phyloP scores from a whole-genome alignment of 2,329 filamentous ascomycete genomes.

The Capronia epimyces region DNA sequence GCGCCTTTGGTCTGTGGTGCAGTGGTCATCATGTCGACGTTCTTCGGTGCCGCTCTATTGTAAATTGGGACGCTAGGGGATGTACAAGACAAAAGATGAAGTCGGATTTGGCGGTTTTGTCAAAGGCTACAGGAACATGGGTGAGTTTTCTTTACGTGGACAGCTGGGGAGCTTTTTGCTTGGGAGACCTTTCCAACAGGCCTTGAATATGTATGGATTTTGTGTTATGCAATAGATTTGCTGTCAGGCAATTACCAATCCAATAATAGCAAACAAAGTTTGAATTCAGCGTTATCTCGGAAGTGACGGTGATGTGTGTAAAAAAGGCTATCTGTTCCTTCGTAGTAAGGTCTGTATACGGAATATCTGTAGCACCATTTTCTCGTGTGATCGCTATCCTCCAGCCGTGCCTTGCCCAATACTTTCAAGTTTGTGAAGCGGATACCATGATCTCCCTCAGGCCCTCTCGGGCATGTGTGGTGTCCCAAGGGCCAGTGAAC shows the following conservation, averaged over 20 bases:
- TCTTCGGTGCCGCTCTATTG: constrained; percentile 49
- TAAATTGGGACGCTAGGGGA: constrained; percentile 31
- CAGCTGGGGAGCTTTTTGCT: constrained; percentile 4
- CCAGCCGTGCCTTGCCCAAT: too few species aligned
- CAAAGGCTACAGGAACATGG: constrained; percentile 2
- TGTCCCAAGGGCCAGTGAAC: constrained; percentile 24
- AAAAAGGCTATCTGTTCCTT: too few species aligned
- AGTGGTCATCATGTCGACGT: constrained; percentile 48
- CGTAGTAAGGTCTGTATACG: too few species aligned
- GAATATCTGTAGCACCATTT: background rate
- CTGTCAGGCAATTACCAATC: background rate
- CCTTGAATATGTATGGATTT: constrained; percentile 15
- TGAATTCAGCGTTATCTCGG: background rate
- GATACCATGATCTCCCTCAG: background rate
- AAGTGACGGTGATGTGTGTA: background rate
- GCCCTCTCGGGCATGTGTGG: background rate
- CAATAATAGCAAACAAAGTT: background rate
- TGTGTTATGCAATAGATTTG: constrained; percentile 19
- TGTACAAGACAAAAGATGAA: background rate
- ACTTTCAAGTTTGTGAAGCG: background rate
- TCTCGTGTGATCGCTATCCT: background rate
- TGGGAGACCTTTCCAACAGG: constrained; percentile 6
- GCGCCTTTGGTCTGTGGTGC: constrained; percentile 49
- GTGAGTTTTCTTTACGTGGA: constrained; percentile 10
- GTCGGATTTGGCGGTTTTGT: constrained; percentile 1